Percentiles rank a stretch among this genome's conserved stretches.
Conservation (phyloP, 2,329 filamentous ascomycete genomes). For the Rhinocladiella mackenziei region DNA sequence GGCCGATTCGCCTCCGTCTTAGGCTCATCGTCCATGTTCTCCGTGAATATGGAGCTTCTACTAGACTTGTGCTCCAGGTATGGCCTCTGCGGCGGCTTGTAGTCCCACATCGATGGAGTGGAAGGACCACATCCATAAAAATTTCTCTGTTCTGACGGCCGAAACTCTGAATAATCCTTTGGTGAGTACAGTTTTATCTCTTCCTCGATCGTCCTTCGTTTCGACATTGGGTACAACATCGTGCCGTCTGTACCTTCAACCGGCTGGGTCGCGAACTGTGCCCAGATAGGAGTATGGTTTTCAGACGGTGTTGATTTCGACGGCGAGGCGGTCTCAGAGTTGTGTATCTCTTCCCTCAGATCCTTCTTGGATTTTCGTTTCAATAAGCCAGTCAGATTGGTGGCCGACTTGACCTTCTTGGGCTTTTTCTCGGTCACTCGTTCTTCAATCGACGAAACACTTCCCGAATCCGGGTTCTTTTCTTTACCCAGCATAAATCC, state of each 20-base stretch:
- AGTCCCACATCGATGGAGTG: constrained; percentile 38
- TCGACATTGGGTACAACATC: constrained; percentile 44
- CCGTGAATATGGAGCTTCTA: constrained; percentile 31
- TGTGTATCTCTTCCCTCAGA: constrained; percentile 58
- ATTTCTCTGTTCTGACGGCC: constrained; percentile 59
- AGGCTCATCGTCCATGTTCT: constrained; percentile 32
- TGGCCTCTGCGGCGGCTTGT: constrained; percentile 42
- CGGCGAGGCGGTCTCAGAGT: constrained; percentile 68
- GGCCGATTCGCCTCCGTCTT: constrained; percentile 10
- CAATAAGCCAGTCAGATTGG: constrained; percentile 74
- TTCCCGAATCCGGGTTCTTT: constrained; percentile 38
- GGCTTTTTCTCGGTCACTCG: constrained; percentile 41
- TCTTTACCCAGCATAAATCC: constrained; percentile 34
- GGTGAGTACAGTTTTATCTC: constrained; percentile 59
- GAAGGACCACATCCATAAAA: constrained; percentile 51
- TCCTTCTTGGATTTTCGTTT: constrained; percentile 70
- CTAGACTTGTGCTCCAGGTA: constrained; percentile 30
- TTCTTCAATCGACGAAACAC: constrained; percentile 34
- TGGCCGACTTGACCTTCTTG: constrained; percentile 76
- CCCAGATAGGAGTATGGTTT: constrained; percentile 68
- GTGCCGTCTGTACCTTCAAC: constrained; percentile 35
- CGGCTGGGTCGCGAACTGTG: constrained; percentile 61
- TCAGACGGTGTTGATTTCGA: constrained; percentile 8
- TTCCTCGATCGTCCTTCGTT: constrained; percentile 46
- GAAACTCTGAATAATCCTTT: constrained; percentile 47